Conservation (phyloP, 371 early-diverging fungal species). For the Circinella minor region DNA sequence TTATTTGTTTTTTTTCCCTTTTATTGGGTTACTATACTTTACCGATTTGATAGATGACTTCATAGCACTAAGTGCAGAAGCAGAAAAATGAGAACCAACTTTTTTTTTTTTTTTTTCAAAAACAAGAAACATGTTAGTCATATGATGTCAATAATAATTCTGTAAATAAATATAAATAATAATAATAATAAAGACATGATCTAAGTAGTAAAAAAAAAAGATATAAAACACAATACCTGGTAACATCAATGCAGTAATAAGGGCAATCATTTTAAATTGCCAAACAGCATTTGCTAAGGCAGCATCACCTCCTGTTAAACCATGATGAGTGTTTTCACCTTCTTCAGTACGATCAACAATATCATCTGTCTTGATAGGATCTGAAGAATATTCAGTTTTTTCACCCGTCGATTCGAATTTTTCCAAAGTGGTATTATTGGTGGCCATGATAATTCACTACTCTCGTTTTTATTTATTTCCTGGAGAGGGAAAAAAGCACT, state of each 20-base stretch:
- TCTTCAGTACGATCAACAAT: conserved; percentile 2
- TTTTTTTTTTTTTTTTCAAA: background rate
- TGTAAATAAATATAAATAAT: too few species aligned
- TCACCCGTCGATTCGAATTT: background rate
- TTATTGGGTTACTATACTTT: background rate
- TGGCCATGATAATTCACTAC: background rate
- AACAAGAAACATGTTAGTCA: too few species aligned
- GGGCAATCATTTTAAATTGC: conserved; percentile 30
- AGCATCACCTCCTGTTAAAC: conserved; percentile 21
- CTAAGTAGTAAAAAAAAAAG: background rate
- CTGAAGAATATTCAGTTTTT: background rate
- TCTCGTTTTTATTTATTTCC: background rate
- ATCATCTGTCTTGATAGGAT: conserved; percentile 1
- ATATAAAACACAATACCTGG: too few species aligned
- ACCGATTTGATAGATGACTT: conserved; percentile 30
- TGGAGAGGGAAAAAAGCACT: background rate
- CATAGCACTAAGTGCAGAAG: conserved; percentile 36
- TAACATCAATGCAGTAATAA: conserved; percentile 29
- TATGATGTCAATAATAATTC: too few species aligned
- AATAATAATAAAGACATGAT: too few species aligned
- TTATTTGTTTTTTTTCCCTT: too few species aligned
- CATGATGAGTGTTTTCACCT: conserved; percentile 3
- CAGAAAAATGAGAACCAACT: conserved; percentile 43
- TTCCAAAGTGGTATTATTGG: background rate
- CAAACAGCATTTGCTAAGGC: conserved; percentile 30